These are phyloP conservation scores for Paratrypanosoma confusum DNA, from an alignment of 208 protist species.

Conservation along the genomic window DNA sequence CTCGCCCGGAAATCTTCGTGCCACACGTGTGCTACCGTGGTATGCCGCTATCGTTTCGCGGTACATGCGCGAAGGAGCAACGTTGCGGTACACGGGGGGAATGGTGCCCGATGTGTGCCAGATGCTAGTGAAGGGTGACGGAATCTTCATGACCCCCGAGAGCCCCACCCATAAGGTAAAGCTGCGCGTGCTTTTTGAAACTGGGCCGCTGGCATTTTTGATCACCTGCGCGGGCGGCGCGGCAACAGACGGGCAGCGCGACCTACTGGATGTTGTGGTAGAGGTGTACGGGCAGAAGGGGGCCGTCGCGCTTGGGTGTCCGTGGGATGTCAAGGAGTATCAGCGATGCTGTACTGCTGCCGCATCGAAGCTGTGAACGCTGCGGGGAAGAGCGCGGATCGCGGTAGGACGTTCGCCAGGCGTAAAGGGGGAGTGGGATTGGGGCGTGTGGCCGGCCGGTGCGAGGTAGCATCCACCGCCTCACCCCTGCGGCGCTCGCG, in stretches of 20 bases:
- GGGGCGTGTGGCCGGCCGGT: no score
- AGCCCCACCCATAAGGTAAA: conserved; percentile 71
- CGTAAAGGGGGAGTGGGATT: no score
- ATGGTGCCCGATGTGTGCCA: conserved; percentile 30
- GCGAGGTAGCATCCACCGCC: no score
- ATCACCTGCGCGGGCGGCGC: conserved; percentile 31
- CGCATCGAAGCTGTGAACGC: background rate
- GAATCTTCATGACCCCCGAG: conserved; percentile 87
- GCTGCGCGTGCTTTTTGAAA: conserved; percentile 86
- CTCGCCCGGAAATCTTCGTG: conserved; percentile 21
- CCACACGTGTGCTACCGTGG: conserved; percentile 5
- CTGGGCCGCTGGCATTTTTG: conserved; percentile 42
- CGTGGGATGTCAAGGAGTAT: conserved; percentile 14
- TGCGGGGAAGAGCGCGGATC: no score
- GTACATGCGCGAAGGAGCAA: conserved; percentile 8
- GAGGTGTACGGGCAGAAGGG: conserved; percentile 10
- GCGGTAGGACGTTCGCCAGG: no score
- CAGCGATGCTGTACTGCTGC: conserved; percentile 7
- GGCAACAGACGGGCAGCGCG: conserved; percentile 27
- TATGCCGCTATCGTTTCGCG: conserved; percentile 8
- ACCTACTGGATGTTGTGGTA: conserved; percentile 15
- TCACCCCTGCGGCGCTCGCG: no score
- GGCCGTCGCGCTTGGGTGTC: conserved; percentile 15
- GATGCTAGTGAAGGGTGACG: conserved; percentile 26
- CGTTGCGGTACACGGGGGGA: conserved; percentile 22